phyloP scores from a whole-genome alignment of 805 yeast genomes.

The Pichia membranifaciens region DNA sequence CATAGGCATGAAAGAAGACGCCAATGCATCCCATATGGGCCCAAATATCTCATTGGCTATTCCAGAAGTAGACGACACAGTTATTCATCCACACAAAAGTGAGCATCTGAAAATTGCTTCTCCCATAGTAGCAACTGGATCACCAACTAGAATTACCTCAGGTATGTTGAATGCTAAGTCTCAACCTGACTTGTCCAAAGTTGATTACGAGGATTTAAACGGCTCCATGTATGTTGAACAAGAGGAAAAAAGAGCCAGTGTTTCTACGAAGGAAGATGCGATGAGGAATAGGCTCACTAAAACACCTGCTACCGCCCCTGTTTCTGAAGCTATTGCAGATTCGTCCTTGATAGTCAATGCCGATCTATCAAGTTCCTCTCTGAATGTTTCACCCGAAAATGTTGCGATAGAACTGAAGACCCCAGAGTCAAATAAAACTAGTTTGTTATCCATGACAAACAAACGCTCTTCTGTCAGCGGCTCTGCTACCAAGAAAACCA shows the following conservation, averaged over 20 bases:
- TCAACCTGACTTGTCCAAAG: constrained; percentile 33
- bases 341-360: constrained; percentile 4
- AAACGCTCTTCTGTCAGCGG: neutral
- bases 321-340: constrained; percentile 16
- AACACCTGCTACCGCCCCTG: constrained; percentile 15
- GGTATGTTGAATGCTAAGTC: constrained; percentile 29
- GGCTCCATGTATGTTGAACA: constrained; percentile 14
- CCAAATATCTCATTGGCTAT: constrained; percentile 12
- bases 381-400: constrained; percentile 1
- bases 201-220: constrained; percentile 15
- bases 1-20: constrained; percentile 6
- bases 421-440: neutral
- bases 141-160: constrained; percentile 33
- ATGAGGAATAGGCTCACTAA: constrained; percentile 19
- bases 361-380: constrained; percentile 20
- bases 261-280: constrained; percentile 28
- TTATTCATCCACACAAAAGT: constrained; percentile 22
- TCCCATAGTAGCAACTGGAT: constrained; percentile 30
- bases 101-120: constrained; percentile 23
- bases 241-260: constrained; percentile 21
- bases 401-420: neutral
- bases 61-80: constrained; percentile 15
- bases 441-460: neutral
- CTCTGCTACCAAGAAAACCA: too few species aligned
- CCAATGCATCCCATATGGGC: neutral